phyloP scores from a whole-genome alignment of 2,329 filamentous ascomycete genomes.

The Aquanectria penicillioides region DNA sequence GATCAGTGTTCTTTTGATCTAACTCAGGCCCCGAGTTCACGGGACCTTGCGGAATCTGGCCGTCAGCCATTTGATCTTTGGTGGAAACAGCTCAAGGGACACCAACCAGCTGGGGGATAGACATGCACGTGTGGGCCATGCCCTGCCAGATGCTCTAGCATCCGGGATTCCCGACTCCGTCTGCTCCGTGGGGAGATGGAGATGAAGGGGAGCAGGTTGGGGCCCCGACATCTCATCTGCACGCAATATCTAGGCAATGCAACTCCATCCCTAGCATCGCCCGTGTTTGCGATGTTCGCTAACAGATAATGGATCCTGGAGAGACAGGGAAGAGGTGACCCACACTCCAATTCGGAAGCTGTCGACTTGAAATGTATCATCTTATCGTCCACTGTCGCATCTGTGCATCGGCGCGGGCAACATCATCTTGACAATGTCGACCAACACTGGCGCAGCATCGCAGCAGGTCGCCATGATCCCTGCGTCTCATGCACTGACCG shows the following conservation, averaged over 20 bases:
- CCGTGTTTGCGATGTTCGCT: neutral
- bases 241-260: constrained; percentile 8
- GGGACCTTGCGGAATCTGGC: neutral
- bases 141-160: neutral
- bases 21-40: constrained; percentile 5
- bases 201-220: neutral
- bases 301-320: too few relatives aligned
- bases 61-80: too few relatives aligned
- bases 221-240: neutral
- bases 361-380: too few relatives aligned
- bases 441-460: constrained; percentile 3
- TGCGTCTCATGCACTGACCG: constrained; percentile 6
- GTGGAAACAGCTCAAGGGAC: neutral
- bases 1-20: neutral
- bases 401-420: too few relatives aligned
- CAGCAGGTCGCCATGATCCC: constrained; percentile 7
- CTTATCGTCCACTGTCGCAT: too few relatives aligned
- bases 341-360: neutral
- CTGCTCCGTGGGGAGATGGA: neutral
- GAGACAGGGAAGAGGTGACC: neutral
- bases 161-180: too few relatives aligned
- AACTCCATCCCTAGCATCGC: neutral
- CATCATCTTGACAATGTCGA: neutral
- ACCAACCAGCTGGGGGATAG: neutral
- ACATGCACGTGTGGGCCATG: constrained; percentile 4